Evolutionary conservation across 305 asterid species (phyloP), one percentile per base, ranked within the genome.

Genomic region (Andrographis paniculata): DNA sequence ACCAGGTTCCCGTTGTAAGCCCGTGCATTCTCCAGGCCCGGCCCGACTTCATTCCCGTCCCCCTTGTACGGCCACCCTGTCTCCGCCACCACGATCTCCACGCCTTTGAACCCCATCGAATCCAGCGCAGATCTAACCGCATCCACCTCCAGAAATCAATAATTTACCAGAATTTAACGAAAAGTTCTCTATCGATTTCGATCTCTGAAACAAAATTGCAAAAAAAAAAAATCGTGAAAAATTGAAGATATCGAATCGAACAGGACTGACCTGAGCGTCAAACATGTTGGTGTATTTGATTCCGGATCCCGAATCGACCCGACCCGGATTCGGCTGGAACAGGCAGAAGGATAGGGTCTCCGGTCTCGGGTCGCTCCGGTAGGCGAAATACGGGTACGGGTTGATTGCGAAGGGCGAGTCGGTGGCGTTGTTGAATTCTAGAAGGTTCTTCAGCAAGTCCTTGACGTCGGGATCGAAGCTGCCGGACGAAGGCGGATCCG

Each of bases 31-130:
- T 73, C 95, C 69, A 83, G 6, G 62, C 77, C 70, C 0, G 95
- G 70, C 23, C 99, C 99, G 20, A 71, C 81, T 74, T 91, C 99
- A 17, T 56, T 83, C 2, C 93, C 53, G 17, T 83, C 99, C 5
- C 99, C 99, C 72, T 79, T 80, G 31, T 87, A 86, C 66, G 99
- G 89, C 99, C 99, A 91, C 36, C 99, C 99, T 9, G 99, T 91
- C 83, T 91, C 96, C 14, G 99, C 96, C 36, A 87, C 93, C 42
- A 77, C 99, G 56, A 91, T 83, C 74, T 91, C 94, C 9, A 83
- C 68, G 43, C 87, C 95, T 64, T 77, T 68, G 47, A 75, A 83
- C 61, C 99, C 99, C 63, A 71, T 60, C 1, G 68, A 76, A 52
- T 76, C 83, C 69, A 91, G 68, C 46, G 95, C 99, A 24, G 99